Base-by-base conservation (phyloP, 2,329 filamentous ascomycete species). In the Tympanopsis confertula region DNA sequence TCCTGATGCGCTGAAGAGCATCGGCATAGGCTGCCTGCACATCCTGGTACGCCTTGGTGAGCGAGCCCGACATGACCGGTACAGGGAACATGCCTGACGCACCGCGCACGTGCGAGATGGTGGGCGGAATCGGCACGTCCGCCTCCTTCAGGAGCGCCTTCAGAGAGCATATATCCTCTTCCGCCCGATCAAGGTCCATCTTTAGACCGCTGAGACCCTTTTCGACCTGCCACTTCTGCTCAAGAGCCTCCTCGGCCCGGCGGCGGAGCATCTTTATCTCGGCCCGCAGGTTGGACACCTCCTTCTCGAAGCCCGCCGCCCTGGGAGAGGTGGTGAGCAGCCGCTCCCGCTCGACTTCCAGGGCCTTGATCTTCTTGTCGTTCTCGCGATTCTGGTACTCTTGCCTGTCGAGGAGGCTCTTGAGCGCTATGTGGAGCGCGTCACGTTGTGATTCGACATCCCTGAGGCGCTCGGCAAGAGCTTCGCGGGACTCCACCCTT, bases 191-290 rank as follows among this genome's bases (percentile, higher is more conserved):
- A 30, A 98, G 74, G 53, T 96, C 89, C 83, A 94, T 95, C 63
- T 94, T 94, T 40, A 96, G 64, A 39, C 88, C 86, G 38, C 77
- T 73, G 2, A 96, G 66, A 14, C 86, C 86, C 61, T 93, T 93
- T 60, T 95, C 89, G 43, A 88, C 89, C 54, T 93, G 83, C 81
- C 86, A 96, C 59, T 96, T 96, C 51, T 94, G 85, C 52, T 94
- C 86, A 13, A 96, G 71, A 13, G 89, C 89, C 45, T 96, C 89
- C 50, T 98, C 89, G 20, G 89, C 89, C 38, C 91, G 78, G 43
- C 81, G 81, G 32, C 91, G 79, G 40, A 98, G 69, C 13, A 82
- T 73, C 37, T 83, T 85, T 44, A 98, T 83, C 55, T 98, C 91
- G 18, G 82, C 78, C 42, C 87, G 80, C 32, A 96, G 67, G 43